Conservation (phyloP, 352 stramenopile genomes). For the Globisporangium cystogenes region DNA sequence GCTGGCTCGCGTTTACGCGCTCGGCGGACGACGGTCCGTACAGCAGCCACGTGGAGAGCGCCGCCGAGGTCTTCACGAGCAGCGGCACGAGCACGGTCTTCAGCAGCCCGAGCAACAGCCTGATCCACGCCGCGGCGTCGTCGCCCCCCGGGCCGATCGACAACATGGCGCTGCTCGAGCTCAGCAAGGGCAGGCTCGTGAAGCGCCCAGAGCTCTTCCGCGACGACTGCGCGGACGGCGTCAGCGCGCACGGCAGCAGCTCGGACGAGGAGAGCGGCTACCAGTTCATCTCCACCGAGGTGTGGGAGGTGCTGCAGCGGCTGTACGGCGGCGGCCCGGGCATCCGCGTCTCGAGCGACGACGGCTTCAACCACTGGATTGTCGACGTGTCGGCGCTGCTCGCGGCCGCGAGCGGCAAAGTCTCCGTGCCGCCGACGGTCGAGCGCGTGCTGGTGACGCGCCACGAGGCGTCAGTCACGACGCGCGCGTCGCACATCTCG, state of each 20-base stretch:
- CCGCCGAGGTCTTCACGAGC: background rate
- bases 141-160: slow-evolving; percentile 42
- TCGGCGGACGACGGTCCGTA: slow-evolving; percentile 9
- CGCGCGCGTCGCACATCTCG: slow-evolving; percentile 1
- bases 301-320: slow-evolving; percentile 67
- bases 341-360: slow-evolving; percentile 29
- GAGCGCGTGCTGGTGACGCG: slow-evolving; percentile 45
- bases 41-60: slow-evolving; percentile 17
- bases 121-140: slow-evolving; percentile 7
- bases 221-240: slow-evolving; percentile 8
- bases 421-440: slow-evolving; percentile 20
- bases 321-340: slow-evolving; percentile 59
- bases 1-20: slow-evolving; percentile 59
- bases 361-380: slow-evolving; percentile 24
- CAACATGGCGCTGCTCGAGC: slow-evolving; percentile 52
- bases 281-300: slow-evolving; percentile 55
- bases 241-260: slow-evolving; percentile 6
- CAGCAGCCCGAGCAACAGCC: slow-evolving; percentile 13
- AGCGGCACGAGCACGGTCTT: slow-evolving; percentile 4
- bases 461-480: slow-evolving; percentile 25
- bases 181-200: slow-evolving; percentile 41
- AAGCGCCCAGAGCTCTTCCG: slow-evolving; percentile 36
- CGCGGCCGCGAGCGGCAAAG: slow-evolving; percentile 15
- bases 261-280: slow-evolving; percentile 31
- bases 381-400: slow-evolving; percentile 33